Conservation (phyloP, 495 filamentous ascomycete species). For the Usnea hakonensis region DNA sequence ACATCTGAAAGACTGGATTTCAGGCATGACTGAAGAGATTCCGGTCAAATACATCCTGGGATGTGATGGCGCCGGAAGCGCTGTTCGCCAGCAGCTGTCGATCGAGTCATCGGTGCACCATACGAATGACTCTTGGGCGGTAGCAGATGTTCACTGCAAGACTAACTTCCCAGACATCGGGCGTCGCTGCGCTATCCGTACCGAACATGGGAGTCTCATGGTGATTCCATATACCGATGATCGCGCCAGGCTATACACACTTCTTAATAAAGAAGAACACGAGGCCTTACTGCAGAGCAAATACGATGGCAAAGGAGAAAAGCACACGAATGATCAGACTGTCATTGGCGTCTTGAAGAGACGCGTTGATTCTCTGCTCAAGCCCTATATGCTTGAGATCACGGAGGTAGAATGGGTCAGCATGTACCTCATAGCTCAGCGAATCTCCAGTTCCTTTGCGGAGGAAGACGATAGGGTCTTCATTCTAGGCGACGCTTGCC, state of each 20-base stretch:
- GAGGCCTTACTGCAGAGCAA: neutral
- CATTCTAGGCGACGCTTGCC: constrained; percentile 72
- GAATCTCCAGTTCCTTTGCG: constrained; percentile 55
- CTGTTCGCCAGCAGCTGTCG: neutral
- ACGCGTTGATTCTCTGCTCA: neutral
- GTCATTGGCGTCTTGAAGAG: neutral
- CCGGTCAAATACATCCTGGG: neutral
- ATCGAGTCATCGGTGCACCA: neutral
- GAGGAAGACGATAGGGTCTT: constrained; percentile 63
- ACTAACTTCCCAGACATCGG: constrained; percentile 3
- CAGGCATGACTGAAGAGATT: constrained; percentile 1
- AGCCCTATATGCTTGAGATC: neutral
- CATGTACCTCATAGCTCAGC: constrained; percentile 55
- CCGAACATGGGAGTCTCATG: neutral
- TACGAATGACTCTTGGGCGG: neutral
- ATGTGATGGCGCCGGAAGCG: constrained; percentile 1
- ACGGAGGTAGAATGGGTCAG: neutral
- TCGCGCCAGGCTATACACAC: neutral
- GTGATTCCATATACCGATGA: neutral
- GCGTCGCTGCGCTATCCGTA: neutral
- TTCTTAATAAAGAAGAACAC: neutral
- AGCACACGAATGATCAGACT: neutral
- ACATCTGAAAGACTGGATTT: neutral
- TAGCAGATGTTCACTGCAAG: neutral
- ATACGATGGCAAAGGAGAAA: neutral